Evolutionary conservation across 495 filamentous ascomycete species (phyloP).

Genomic region (Cercophora samala): DNA sequence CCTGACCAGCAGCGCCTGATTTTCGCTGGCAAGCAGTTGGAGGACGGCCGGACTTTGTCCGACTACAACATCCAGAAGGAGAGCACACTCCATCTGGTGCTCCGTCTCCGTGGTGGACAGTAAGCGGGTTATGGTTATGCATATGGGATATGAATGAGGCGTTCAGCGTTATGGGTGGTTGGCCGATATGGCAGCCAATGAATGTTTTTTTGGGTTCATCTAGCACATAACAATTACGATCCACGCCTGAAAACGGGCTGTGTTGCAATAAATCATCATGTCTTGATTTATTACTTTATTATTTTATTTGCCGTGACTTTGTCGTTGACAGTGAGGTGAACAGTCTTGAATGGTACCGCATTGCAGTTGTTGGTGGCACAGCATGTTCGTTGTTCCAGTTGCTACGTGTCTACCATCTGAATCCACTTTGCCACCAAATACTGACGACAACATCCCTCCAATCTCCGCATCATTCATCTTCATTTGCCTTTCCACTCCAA

Average conservation of each 20-base stretch:
- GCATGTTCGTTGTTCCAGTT: no score
- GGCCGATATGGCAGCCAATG: slow-evolving; percentile 6
- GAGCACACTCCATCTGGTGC: slow-evolving; percentile 80
- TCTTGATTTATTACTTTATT: background rate
- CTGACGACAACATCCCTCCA: no score
- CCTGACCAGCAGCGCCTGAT: slow-evolving; percentile 88
- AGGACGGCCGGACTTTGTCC: slow-evolving; percentile 77
- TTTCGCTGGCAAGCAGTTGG: slow-evolving; percentile 87
- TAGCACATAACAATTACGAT: slow-evolving; percentile 9
- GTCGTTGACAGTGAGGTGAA: no score
- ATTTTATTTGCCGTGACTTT: no score
- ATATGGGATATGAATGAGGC: slow-evolving; percentile 22
- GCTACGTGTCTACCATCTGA: no score
- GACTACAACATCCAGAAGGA: slow-evolving; percentile 97
- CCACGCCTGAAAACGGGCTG: background rate
- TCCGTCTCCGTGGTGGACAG: slow-evolving; percentile 82
- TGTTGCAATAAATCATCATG: background rate
- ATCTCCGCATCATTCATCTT: no score
- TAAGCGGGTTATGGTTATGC: slow-evolving; percentile 37
- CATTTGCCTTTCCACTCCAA: no score
- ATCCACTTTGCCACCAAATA: no score
- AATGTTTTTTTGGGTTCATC: slow-evolving; percentile 13
- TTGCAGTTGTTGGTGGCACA: no score
- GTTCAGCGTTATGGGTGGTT: slow-evolving; percentile 10
- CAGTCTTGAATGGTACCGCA: no score